phyloP scores from a whole-genome alignment of 2,329 filamentous ascomycete genomes.

The Phialemonium atrogriseum region DNA sequence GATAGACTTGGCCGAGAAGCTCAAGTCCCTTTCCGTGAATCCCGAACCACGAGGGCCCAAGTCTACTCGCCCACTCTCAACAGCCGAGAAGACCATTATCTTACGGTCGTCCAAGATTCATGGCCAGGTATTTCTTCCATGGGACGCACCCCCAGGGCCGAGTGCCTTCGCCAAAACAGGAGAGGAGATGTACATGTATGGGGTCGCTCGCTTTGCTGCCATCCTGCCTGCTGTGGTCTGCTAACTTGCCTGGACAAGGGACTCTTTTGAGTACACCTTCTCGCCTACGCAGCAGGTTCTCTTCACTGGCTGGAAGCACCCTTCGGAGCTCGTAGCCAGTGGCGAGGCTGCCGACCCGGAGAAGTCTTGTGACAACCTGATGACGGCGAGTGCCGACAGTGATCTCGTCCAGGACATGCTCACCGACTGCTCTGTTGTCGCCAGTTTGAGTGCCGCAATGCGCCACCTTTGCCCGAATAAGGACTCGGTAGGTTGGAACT shows the following conservation, averaged over 20 bases:
- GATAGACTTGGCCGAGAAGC: conserved; percentile 62
- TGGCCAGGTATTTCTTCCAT: conserved; percentile 76
- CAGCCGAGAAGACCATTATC: conserved; percentile 67
- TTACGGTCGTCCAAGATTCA: conserved; percentile 72
- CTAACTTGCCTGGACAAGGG: conserved; percentile 37
- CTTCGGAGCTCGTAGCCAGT: conserved; percentile 54
- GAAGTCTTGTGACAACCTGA: conserved; percentile 13
- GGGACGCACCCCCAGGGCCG: conserved; percentile 55
- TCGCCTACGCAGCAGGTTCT: conserved; percentile 66
- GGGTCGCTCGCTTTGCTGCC: conserved; percentile 38
- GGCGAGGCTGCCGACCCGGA: conserved; percentile 3
- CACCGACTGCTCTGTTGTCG: conserved; percentile 94
- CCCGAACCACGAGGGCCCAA: conserved; percentile 11
- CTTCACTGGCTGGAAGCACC: conserved; percentile 80
- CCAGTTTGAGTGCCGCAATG: conserved; percentile 79
- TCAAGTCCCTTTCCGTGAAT: conserved; percentile 44
- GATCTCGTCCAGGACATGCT: conserved; percentile 94
- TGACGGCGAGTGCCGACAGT: conserved; percentile 41
- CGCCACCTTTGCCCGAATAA: conserved; percentile 62
- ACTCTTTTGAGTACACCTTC: conserved; percentile 60
- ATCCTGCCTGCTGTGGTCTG: conserved; percentile 6
- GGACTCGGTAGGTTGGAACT: conserved; percentile 45
- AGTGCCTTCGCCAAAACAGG: conserved; percentile 51
- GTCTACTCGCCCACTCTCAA: conserved; percentile 50
- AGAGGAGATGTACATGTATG: conserved; percentile 45